These are phyloP conservation scores for Aurantiochytrium sp. DNA, from an alignment of 108 stramenopile species.

Conservation along the genomic window DNA sequence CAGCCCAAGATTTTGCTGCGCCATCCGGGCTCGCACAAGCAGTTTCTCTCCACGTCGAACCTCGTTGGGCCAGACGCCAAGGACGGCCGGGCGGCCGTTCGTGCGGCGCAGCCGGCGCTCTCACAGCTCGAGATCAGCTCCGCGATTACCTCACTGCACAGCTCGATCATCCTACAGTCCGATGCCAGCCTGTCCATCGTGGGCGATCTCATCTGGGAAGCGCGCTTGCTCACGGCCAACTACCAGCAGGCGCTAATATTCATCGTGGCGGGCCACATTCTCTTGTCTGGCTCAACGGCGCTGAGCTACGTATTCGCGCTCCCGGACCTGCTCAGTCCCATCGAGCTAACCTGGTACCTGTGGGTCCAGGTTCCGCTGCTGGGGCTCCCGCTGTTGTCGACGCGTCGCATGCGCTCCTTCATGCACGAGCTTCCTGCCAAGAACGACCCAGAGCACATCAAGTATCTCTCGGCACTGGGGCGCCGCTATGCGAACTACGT, in stretches of 20 bases:
- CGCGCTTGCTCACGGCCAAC: neutral
- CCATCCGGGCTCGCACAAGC: neutral
- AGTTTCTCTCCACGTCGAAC: neutral
- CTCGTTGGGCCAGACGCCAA: neutral
- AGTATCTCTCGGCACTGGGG: neutral
- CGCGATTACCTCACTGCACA: neutral
- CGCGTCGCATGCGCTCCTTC: neutral
- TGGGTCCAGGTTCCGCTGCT: constrained; percentile 2
- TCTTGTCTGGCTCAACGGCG: neutral
- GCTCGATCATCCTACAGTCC: neutral
- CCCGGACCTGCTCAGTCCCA: neutral
- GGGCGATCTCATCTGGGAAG: neutral
- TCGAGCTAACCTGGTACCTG: neutral
- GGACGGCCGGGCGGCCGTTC: neutral
- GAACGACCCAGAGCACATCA: neutral
- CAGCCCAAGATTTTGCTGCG: constrained; percentile 12
- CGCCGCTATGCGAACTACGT: neutral
- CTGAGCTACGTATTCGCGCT: neutral
- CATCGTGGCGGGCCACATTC: neutral
- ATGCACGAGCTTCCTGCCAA: neutral
- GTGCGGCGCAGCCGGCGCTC: neutral
- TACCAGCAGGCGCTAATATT: neutral
- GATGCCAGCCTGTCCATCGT: constrained; percentile 22
- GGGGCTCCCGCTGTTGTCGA: neutral
- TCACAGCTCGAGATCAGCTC: neutral